These are phyloP conservation scores for Xanthoparmelia taractica DNA, from an alignment of 495 filamentous ascomycete species.

Conservation along the genomic window DNA sequence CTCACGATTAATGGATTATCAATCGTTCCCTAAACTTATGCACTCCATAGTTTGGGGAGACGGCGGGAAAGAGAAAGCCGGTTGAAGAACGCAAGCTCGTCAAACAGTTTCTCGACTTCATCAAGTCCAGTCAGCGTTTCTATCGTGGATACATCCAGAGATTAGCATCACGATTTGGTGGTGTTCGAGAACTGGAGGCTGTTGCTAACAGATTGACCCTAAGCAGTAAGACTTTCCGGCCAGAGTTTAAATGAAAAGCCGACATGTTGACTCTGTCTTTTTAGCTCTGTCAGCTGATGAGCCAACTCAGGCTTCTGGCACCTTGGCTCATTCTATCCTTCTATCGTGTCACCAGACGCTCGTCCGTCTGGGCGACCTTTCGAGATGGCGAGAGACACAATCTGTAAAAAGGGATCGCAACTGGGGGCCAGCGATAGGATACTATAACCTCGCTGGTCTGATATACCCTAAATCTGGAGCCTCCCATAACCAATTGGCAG, in stretches of 20 bases:
- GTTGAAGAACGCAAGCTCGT: slow-evolving; percentile 73
- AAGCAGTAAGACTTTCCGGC: slow-evolving; percentile 37
- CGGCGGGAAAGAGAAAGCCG: slow-evolving; percentile 52
- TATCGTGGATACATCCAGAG: slow-evolving; percentile 79
- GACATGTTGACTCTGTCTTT: slow-evolving; percentile 17
- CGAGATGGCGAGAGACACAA: slow-evolving; percentile 77
- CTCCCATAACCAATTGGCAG: slow-evolving; percentile 81
- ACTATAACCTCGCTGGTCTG: slow-evolving; percentile 73
- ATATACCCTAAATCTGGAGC: slow-evolving; percentile 71
- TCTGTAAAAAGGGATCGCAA: slow-evolving; percentile 55
- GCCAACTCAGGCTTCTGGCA: slow-evolving; percentile 36
- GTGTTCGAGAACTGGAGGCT: slow-evolving; percentile 63
- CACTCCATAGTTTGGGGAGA: slow-evolving; percentile 42
- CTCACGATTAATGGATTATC: neutral
- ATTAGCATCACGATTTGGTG: slow-evolving; percentile 61
- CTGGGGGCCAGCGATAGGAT: slow-evolving; percentile 74
- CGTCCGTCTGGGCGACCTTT: slow-evolving; percentile 82
- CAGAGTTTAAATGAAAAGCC: neutral
- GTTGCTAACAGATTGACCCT: slow-evolving; percentile 62
- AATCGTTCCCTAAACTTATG: slow-evolving; percentile 1
- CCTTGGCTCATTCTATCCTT: slow-evolving; percentile 51
- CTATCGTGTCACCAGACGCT: slow-evolving; percentile 75
- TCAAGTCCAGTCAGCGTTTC: slow-evolving; percentile 79
- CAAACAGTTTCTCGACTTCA: slow-evolving; percentile 70
- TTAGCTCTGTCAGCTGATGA: slow-evolving; percentile 33